A percentile compares a stretch with the other conserved stretches of the same genome.
Conservation (phyloP, 2,329 filamentous ascomycete species). For the Colletotrichum neosansevieriae region DNA sequence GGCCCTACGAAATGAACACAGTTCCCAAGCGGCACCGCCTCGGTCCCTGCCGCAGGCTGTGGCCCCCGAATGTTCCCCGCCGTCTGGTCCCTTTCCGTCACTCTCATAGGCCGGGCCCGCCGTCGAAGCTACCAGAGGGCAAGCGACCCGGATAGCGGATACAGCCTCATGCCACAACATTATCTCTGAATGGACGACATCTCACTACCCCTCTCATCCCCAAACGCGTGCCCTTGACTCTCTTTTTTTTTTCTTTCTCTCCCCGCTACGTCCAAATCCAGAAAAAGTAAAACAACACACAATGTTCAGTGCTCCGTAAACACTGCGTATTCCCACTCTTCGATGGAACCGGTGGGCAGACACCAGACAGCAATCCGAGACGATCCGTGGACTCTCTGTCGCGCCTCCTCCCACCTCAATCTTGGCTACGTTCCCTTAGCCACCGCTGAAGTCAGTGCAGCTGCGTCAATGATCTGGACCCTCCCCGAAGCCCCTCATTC, state of each 20-base stretch:
- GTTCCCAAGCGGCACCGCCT: constrained; percentile 14
- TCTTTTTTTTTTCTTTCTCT: neutral
- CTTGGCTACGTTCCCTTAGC: neutral
- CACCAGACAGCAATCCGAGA: constrained; percentile 2
- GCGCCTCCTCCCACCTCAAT: neutral
- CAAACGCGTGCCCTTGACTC: neutral
- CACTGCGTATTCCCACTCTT: neutral
- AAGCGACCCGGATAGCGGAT: neutral
- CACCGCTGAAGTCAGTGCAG: neutral
- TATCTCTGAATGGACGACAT: constrained; percentile 30
- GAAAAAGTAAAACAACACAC: neutral
- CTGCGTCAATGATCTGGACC: neutral
- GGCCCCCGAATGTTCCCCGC: constrained; percentile 22
- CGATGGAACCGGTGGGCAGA: neutral
- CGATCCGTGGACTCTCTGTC: neutral
- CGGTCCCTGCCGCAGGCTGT: constrained; percentile 37
- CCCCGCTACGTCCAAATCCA: neutral
- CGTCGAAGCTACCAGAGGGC: constrained; percentile 7
- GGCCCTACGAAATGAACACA: neutral
- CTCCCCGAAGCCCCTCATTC: neutral
- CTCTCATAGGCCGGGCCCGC: constrained; percentile 2
- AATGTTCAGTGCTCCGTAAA: neutral
- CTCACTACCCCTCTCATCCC: neutral
- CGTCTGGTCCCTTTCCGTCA: neutral
- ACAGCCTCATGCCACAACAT: constrained; percentile 19